Base-by-base conservation (phyloP, 1,284 basidiomycete species). In the Termitomyces sp. region DNA sequence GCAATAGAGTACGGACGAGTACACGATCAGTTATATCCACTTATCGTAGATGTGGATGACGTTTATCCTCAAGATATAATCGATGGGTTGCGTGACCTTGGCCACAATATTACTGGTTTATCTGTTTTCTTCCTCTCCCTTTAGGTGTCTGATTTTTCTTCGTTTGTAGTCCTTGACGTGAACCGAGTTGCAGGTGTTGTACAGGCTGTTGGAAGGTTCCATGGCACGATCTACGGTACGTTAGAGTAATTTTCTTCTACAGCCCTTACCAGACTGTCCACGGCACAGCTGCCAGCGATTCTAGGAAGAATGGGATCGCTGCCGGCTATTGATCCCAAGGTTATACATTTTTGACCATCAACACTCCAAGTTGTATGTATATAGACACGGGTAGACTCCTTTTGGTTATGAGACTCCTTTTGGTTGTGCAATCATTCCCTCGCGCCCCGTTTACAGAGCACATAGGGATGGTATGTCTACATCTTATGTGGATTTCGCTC, bases 11-110 rank as follows among this genome's bases (percentile, higher is more conserved):
- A 73, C 59, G 87, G 91, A 0, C 79, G 95, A n/a, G 67, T 97
- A n/a, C 95, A 98, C 66, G 85, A 97, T 66, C 96, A 98, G 68
- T 74, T 97, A 26, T 87, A 86, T 58, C 95, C 96, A 0, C 56
- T 67, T n/a, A 43, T 70, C 26, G 77, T 91, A 4, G 81, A 86
- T 12, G 78, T 82, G 30, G 94, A 96, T 61, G 70, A 77, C 57
- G 76, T 79, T 0, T 83, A 86, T 62, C 80, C 84, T 2, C 53
- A 64, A 28, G 65, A 77, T 24, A 63, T 87, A 28, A 56, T 92
- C 2, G 72, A 80, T 15, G 83, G 68, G 2, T 74, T 97, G 30
- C 66, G 70, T 45, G 65, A 67, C 2, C 73, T 83, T 43, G 92
- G 91, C 0, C 94, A 96, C 68, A 84, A 86, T 54, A 71, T 94